A percentile compares a stretch with the other conserved stretches of the same genome.
Evolutionary conservation across 2,329 filamentous ascomycete species (phyloP).

Genomic region (Colletotrichum paranaense): DNA sequence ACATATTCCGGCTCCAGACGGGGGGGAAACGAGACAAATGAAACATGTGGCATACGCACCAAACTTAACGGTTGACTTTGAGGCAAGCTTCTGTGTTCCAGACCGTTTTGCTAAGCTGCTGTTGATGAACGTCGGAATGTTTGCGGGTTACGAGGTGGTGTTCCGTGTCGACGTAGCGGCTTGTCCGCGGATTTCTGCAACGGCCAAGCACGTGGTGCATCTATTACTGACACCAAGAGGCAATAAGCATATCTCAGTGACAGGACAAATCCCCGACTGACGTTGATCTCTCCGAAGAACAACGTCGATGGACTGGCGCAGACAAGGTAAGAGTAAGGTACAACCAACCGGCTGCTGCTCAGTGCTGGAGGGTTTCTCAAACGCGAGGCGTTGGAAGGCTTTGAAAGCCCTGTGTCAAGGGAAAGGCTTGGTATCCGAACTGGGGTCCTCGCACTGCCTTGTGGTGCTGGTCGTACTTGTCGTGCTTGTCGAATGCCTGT

Average conservation of each 20-base stretch:
- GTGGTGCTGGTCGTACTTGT: constrained; percentile 3
- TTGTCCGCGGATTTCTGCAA: constrained; percentile 23
- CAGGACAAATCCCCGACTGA: constrained; percentile 24
- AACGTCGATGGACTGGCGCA: constrained; percentile 43
- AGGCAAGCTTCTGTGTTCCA: background rate
- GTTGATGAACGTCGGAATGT: background rate
- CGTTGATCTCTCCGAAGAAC: constrained; percentile 48
- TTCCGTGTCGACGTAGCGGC: constrained; percentile 3
- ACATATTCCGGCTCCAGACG: background rate
- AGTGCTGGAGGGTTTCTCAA: constrained; percentile 24
- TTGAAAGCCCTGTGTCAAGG: constrained; percentile 8
- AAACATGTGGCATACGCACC: background rate
- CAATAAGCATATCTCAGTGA: constrained; percentile 34
- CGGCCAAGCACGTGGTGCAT: constrained; percentile 17
- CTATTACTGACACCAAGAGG: constrained; percentile 17
- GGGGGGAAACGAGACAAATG: background rate
- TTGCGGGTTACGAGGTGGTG: background rate
- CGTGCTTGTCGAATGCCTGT: constrained; percentile 15
- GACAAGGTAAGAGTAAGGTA: constrained; percentile 11
- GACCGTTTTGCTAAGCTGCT: background rate
- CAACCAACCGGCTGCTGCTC: constrained; percentile 3
- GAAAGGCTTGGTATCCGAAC: constrained; percentile 10
- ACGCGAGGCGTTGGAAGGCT: constrained; percentile 36
- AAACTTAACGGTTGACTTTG: background rate
- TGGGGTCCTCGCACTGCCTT: constrained; percentile 15